phyloP scores from a whole-genome alignment of 2,329 filamentous ascomycete species.

The Zymoseptoria pseudotritici region DNA sequence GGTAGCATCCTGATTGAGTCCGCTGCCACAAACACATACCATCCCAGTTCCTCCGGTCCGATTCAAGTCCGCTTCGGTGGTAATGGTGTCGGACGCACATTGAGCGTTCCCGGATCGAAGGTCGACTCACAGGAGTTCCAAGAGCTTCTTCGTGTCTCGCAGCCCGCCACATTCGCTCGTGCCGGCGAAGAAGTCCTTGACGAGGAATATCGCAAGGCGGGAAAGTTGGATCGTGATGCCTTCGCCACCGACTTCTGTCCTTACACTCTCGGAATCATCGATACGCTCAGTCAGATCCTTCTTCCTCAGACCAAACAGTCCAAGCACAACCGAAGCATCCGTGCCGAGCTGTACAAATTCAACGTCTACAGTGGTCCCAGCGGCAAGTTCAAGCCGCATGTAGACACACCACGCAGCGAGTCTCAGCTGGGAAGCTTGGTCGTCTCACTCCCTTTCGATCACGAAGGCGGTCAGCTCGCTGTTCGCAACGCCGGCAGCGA shows the following conservation, averaged over 20 bases:
- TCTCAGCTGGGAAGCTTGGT: slow-evolving; percentile 22
- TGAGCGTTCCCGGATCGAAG: neutral
- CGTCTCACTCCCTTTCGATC: slow-evolving; percentile 13
- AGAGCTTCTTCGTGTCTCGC: slow-evolving; percentile 15
- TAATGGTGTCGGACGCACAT: neutral
- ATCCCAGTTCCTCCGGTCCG: neutral
- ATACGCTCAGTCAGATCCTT: slow-evolving; percentile 42
- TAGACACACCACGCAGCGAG: slow-evolving; percentile 23
- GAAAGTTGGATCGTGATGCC: slow-evolving; percentile 40
- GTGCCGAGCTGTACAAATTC: slow-evolving; percentile 51
- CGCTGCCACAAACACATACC: neutral
- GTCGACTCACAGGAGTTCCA: slow-evolving; percentile 1
- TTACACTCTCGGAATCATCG: slow-evolving; percentile 46
- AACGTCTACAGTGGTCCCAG: slow-evolving; percentile 36
- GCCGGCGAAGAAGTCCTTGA: slow-evolving; percentile 44
- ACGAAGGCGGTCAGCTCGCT: slow-evolving; percentile 37
- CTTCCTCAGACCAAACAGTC: slow-evolving; percentile 26
- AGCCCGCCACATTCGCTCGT: slow-evolving; percentile 45
- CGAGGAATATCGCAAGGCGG: slow-evolving; percentile 46
- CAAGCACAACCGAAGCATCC: slow-evolving; percentile 5
- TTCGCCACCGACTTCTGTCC: slow-evolving; percentile 47
- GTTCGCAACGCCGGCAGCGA: slow-evolving; percentile 36
- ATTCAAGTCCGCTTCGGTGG: slow-evolving; percentile 5
- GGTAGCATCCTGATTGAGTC: slow-evolving; percentile 1
- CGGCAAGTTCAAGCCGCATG: slow-evolving; percentile 22